These are phyloP conservation scores for Tardiomyces blankii DNA, from an alignment of 1,139 yeast genomes.

Conservation along the genomic window DNA sequence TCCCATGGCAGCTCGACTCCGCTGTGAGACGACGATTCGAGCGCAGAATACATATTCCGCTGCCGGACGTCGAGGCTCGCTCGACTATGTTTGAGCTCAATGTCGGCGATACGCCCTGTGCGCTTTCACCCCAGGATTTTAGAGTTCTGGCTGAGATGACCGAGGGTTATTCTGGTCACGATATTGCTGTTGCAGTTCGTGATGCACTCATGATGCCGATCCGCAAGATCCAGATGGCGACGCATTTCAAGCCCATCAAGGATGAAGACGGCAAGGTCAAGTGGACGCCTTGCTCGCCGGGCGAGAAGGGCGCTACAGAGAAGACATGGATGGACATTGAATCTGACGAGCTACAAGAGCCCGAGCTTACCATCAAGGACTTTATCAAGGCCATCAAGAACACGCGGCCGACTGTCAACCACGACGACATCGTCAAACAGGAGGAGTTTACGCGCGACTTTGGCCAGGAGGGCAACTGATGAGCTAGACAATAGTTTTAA, in stretches of 20 bases:
- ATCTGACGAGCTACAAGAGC: slow-evolving; percentile 83
- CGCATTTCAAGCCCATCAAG: slow-evolving; percentile 63
- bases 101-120: slow-evolving; percentile 84
- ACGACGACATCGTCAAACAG: slow-evolving; percentile 69
- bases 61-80: slow-evolving; percentile 88
- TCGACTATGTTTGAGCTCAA: slow-evolving; percentile 89
- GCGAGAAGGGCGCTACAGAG: slow-evolving; percentile 75
- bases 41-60: slow-evolving; percentile 84
- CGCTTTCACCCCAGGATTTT: slow-evolving; percentile 61
- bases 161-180: slow-evolving; percentile 96
- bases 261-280: slow-evolving; percentile 31
- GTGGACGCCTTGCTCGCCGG: slow-evolving; percentile 93
- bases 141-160: slow-evolving; percentile 83
- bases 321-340: slow-evolving; percentile 90
- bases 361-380: slow-evolving; percentile 81
- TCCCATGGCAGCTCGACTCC: slow-evolving; percentile 98
- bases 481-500: background rate
- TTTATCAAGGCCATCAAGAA: slow-evolving; percentile 86
- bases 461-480: slow-evolving; percentile 87
- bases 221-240: slow-evolving; percentile 89
- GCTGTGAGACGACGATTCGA: slow-evolving; percentile 96
- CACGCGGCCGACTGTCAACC: slow-evolving; percentile 92
- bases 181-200: slow-evolving; percentile 89
- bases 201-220: slow-evolving; percentile 98
- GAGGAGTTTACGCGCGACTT: slow-evolving; percentile 85